A percentile compares a stretch with the other conserved stretches of the same genome.
Evolutionary conservation across 306 rosid genomes (phyloP).

Genomic region (Vigna unguiculata): DNA sequence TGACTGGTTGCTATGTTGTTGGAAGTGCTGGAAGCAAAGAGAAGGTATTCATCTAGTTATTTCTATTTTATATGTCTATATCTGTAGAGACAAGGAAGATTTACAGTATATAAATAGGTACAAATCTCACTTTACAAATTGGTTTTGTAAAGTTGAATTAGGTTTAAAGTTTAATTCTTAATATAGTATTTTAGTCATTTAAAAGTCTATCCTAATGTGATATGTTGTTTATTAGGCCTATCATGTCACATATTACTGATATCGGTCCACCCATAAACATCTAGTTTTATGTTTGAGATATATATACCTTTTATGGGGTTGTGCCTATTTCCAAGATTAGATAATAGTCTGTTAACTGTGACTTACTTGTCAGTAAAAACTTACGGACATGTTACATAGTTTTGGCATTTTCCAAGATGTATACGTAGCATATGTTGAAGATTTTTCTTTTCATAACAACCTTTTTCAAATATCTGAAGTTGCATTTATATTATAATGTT

Average conservation of each 20-base stretch:
- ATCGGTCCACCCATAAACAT: no score
- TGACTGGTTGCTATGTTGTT: slow-evolving; percentile 47
- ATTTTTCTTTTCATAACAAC: neutral
- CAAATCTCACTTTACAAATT: no score
- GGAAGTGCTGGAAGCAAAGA: slow-evolving; percentile 63
- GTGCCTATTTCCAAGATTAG: neutral
- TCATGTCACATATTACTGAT: no score
- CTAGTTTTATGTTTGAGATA: no score
- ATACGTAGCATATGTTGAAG: neutral
- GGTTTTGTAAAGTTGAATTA: no score
- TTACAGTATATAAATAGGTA: no score
- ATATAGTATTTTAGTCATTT: no score
- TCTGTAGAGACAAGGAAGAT: no score
- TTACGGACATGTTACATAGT: neutral
- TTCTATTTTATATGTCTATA: neutral
- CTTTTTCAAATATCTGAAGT: neutral
- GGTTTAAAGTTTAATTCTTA: no score
- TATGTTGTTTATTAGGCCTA: no score
- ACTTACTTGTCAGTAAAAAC: neutral
- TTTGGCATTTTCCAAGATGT: neutral
- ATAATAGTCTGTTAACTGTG: neutral
- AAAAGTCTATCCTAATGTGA: no score
- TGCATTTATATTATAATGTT: neutral
- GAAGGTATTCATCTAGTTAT: slow-evolving; percentile 37
- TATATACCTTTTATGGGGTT: no score